Conservation (phyloP, 345 rosid genomes). For the Cochlearia excelsa region DNA sequence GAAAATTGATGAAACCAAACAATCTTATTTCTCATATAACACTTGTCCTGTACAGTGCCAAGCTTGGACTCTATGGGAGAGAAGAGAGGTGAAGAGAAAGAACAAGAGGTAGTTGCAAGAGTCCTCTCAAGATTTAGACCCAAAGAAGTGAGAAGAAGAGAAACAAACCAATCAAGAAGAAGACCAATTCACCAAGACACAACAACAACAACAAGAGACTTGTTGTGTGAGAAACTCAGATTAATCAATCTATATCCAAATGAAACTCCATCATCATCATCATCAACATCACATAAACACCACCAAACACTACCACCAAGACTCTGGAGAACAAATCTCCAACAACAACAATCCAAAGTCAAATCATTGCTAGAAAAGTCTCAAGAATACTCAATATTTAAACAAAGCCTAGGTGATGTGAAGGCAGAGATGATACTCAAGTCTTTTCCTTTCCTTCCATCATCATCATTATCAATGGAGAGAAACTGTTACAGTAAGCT, state of each 20-base stretch:
- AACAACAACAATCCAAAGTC: conserved; percentile 6
- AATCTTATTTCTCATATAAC: conserved; percentile 2
- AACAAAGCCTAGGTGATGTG: conserved; percentile 20
- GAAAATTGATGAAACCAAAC: not conserved
- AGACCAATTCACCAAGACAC: conserved; percentile 26
- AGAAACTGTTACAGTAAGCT: conserved; percentile 28
- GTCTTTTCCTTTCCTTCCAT: conserved; percentile 4
- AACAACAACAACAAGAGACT: conserved; percentile 3
- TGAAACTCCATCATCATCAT: too few species aligned
- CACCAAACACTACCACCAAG: conserved; percentile 33
- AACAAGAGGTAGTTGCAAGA: conserved; percentile 55
- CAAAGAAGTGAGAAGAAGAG: conserved; percentile 50
- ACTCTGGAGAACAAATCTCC: conserved; percentile 29
- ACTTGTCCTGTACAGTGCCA: conserved; percentile 6
- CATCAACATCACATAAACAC: conserved; percentile 1
- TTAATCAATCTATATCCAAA: not conserved
- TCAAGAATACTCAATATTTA: too few species aligned
- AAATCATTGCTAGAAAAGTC: conserved; percentile 2
- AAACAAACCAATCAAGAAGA: conserved; percentile 51
- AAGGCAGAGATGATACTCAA: not conserved
- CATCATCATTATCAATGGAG: not conserved
- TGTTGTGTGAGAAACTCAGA: conserved; percentile 29
- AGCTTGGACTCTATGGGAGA: conserved; percentile 30
- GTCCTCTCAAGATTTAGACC: conserved; percentile 53
- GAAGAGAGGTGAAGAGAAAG: conserved; percentile 37